These are phyloP conservation scores for Cyberlindnera sargentensis DNA, from an alignment of 805 yeast species.

Conservation along the genomic window DNA sequence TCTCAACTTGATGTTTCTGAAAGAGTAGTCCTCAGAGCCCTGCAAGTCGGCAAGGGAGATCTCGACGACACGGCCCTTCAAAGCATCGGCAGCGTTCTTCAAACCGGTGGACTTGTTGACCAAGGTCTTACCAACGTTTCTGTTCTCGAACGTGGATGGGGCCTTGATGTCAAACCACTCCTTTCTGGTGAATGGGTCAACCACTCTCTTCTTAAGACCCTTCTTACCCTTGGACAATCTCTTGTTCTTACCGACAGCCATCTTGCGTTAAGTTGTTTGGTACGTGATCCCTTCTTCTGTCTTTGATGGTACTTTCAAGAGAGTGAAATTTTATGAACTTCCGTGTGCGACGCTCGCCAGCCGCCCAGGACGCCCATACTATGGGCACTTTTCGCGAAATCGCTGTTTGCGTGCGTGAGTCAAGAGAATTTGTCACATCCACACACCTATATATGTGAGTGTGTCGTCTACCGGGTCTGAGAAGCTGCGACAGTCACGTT, in stretches of 20 bases:
- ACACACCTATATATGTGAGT: conserved; percentile 26
- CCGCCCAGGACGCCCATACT: too few species aligned
- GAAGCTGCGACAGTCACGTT: background rate
- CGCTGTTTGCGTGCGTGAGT: too few species aligned
- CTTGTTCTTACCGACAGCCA: conserved; percentile 84
- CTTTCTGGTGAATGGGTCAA: conserved; percentile 99
- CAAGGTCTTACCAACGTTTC: conserved; percentile 97
- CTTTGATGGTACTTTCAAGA: too few species aligned
- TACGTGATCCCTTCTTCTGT: too few species aligned
- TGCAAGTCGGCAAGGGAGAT: conserved; percentile 95
- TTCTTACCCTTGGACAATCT: conserved; percentile 84
- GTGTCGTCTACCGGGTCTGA: conserved; percentile 59
- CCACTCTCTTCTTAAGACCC: conserved; percentile 98
- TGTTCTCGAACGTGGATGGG: conserved; percentile 97
- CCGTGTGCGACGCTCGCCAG: too few species aligned
- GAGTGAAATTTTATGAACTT: too few species aligned
- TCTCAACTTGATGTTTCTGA: conserved; percentile 95
- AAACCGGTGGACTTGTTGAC: conserved; percentile 98
- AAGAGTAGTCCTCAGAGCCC: conserved; percentile 98
- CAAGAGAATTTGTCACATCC: too few species aligned
- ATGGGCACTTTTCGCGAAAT: too few species aligned
- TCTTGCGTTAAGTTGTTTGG: background rate
- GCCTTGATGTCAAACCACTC: conserved; percentile 99
- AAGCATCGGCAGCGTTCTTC: conserved; percentile 95
- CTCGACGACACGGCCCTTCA: conserved; percentile 96